Evolutionary conservation across 176 grass and related monocot genomes (phyloP).

Genomic region (Aechmea fasciata): DNA sequence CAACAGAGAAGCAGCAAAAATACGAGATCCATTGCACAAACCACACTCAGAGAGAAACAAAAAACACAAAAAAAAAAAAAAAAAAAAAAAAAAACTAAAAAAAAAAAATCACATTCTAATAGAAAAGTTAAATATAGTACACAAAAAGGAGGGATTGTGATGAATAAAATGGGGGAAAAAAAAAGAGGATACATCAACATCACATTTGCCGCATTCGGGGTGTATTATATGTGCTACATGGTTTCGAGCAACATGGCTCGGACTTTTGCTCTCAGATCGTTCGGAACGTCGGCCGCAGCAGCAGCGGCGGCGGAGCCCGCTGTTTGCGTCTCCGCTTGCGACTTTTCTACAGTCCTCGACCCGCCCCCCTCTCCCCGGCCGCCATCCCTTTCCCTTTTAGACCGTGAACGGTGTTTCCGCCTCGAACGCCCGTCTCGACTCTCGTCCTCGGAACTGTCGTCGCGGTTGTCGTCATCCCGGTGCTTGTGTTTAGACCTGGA

Average conservation of each 20-base stretch:
- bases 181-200: too few relatives aligned
- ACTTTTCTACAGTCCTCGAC: not conserved
- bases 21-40: too few relatives aligned
- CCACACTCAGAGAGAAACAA: too few relatives aligned
- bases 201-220: too few relatives aligned
- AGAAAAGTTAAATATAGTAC: too few relatives aligned
- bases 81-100: too few relatives aligned
- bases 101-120: too few relatives aligned
- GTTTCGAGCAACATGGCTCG: slow-evolving; percentile 72
- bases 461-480: slow-evolving; percentile 10
- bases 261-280: slow-evolving; percentile 67
- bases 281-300: slow-evolving; percentile 36
- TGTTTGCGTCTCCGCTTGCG: slow-evolving; percentile 18
- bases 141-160: too few relatives aligned
- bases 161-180: too few relatives aligned
- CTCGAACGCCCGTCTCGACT: slow-evolving; percentile 27
- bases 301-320: not conserved
- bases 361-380: slow-evolving; percentile 10
- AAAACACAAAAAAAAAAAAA: too few relatives aligned
- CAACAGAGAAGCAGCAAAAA: too few relatives aligned
- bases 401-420: slow-evolving; percentile 27
- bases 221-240: slow-evolving; percentile 19
- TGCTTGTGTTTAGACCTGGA: slow-evolving; percentile 33
- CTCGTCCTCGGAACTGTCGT: slow-evolving; percentile 30
- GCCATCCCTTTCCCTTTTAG: slow-evolving; percentile 28